These are phyloP conservation scores for Trifolium fragiferum DNA, from an alignment of 306 rosid species.

Conservation along the genomic window DNA sequence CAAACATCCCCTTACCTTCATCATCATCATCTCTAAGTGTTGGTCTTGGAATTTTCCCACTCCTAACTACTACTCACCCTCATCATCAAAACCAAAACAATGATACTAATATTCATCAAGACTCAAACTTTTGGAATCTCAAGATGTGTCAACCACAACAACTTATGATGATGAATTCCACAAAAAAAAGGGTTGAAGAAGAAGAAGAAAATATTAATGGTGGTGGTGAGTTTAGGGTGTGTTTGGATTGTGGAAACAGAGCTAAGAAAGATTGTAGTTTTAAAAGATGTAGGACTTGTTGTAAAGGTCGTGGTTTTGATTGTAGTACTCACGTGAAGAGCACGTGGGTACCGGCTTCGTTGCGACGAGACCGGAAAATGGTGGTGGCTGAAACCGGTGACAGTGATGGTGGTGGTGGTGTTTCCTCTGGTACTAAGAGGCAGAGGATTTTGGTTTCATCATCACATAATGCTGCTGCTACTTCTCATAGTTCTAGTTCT, in stretches of 20 bases:
- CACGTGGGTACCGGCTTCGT: slow-evolving; percentile 77
- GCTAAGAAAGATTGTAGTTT: slow-evolving; percentile 79
- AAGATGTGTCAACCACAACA: slow-evolving; percentile 53
- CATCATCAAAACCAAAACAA: slow-evolving; percentile 11
- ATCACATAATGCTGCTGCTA: slow-evolving; percentile 48
- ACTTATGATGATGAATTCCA: slow-evolving; percentile 33
- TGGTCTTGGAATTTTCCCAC: slow-evolving; percentile 83
- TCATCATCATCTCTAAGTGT: slow-evolving; percentile 66
- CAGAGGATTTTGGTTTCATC: slow-evolving; percentile 52
- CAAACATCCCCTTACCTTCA: slow-evolving; percentile 55
- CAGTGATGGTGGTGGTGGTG: slow-evolving; percentile 43
- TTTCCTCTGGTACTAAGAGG: slow-evolving; percentile 67
- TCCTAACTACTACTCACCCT: slow-evolving; percentile 51
- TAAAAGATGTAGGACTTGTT: slow-evolving; percentile 82
- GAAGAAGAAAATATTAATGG: not conserved
- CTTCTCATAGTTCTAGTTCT: slow-evolving; percentile 64
- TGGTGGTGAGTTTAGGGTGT: slow-evolving; percentile 47
- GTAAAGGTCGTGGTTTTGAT: slow-evolving; percentile 71
- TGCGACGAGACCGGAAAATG: slow-evolving; percentile 58
- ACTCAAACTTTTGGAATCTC: slow-evolving; percentile 50
- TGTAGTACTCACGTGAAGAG: slow-evolving; percentile 82
- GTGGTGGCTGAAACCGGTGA: slow-evolving; percentile 33
- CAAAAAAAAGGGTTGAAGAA: slow-evolving; percentile 44
- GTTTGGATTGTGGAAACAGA: slow-evolving; percentile 82
- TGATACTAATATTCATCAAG: slow-evolving; percentile 32